These are phyloP conservation scores for Purpureocillium takamizusanense DNA, from an alignment of 2,329 filamentous ascomycete species.

Conservation along the genomic window DNA sequence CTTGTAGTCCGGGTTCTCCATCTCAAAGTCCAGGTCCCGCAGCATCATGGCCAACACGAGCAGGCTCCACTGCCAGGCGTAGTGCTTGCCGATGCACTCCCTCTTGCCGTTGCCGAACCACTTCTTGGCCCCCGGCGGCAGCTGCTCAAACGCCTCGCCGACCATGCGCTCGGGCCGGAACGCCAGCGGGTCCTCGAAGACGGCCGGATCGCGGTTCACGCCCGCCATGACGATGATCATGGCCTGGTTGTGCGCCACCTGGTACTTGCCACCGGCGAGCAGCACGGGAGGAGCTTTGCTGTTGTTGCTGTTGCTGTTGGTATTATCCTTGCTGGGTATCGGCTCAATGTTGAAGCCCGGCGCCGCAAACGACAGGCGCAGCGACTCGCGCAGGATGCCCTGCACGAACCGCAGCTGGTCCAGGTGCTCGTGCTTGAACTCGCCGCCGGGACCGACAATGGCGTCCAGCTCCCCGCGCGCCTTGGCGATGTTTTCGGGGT, in stretches of 20 bases:
- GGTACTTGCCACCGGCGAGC: conserved; percentile 37
- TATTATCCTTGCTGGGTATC: conserved; percentile 25
- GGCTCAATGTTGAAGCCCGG: conserved; percentile 48
- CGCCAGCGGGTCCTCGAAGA: conserved; percentile 36
- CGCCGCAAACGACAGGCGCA: conserved; percentile 44
- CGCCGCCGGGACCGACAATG: conserved; percentile 34
- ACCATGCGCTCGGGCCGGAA: conserved; percentile 42
- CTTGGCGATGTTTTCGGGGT: conserved; percentile 34
- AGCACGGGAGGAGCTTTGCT: too few species aligned
- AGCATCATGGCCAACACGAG: conserved; percentile 33
- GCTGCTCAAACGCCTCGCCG: conserved; percentile 29
- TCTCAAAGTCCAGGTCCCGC: conserved; percentile 35
- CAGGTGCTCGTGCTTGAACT: conserved; percentile 38
- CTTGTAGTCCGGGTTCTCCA: conserved; percentile 28
- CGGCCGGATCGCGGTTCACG: conserved; percentile 37
- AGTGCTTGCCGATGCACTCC: conserved; percentile 42
- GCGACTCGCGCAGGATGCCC: conserved; percentile 42
- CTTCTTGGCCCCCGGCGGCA: conserved; percentile 37
- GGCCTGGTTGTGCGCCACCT: conserved; percentile 37
- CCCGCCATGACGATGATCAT: conserved; percentile 41
- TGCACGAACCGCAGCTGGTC: conserved; percentile 43
- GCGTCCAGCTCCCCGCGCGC: conserved; percentile 46
- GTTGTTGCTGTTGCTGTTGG: too few species aligned
- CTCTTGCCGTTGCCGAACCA: conserved; percentile 44
- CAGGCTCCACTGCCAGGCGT: conserved; percentile 37